Conservation (phyloP, 192 early-diverging fungal genomes). For the Mortierella alpina region DNA sequence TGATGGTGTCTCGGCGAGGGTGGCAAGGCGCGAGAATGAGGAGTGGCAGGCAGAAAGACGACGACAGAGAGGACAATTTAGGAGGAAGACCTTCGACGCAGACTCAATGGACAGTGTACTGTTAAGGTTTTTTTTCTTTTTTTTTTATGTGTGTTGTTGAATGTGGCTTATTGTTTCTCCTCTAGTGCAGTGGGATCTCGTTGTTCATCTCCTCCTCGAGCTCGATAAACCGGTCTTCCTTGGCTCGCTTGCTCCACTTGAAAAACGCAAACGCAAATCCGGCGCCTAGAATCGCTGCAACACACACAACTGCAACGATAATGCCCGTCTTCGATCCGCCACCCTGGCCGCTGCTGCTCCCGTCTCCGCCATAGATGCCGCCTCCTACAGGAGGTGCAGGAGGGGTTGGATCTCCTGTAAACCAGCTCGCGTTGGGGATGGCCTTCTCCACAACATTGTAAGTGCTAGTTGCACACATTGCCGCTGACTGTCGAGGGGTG, state of each 20-base stretch:
- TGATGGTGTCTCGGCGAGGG: neutral
- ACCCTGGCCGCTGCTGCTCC: neutral
- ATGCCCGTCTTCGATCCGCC: constrained; percentile 14
- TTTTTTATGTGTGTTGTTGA: neutral
- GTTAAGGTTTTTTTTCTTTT: neutral
- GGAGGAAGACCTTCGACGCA: neutral
- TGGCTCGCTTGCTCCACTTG: constrained; percentile 51
- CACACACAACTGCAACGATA: constrained; percentile 32
- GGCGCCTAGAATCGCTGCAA: constrained; percentile 23
- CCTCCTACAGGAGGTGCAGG: constrained; percentile 8
- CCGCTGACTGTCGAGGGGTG: neutral
- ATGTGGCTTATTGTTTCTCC: constrained; percentile 5
- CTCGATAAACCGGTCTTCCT: constrained; percentile 51
- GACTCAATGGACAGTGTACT: neutral
- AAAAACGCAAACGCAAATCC: constrained; percentile 49
- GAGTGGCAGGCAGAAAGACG: neutral
- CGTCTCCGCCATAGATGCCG: constrained; percentile 12
- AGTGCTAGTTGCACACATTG: neutral
- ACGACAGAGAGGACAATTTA: neutral
- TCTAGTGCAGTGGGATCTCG: constrained; percentile 42
- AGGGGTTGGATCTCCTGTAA: neutral
- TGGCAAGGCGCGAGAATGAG: neutral
- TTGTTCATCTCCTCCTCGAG: constrained; percentile 55
- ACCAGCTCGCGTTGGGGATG: neutral
- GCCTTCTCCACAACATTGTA: constrained; percentile 5